A percentile compares a stretch with the other conserved stretches of the same genome.
Evolutionary conservation across 148 eudicot genomes (phyloP).

Genomic region (Chenopodium suecicum): DNA sequence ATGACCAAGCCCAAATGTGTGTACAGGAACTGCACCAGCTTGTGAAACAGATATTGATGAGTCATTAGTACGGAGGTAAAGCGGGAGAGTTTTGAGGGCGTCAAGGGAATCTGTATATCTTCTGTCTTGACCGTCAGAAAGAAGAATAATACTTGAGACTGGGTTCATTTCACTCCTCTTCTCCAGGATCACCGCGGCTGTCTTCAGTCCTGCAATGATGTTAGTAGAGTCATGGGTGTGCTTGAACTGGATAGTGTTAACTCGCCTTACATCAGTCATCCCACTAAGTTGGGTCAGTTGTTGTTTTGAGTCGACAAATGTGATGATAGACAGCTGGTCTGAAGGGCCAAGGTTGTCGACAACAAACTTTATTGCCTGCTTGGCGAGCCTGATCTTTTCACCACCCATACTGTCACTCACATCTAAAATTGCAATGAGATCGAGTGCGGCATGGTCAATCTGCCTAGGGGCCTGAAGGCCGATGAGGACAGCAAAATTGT

Average conservation of each 20-base stretch:
- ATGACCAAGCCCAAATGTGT: constrained; percentile 47
- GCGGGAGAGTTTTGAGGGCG: constrained; percentile 19
- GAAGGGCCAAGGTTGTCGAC: constrained; percentile 39
- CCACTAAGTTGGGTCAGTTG: constrained; percentile 33
- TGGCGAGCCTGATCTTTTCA: constrained; percentile 34
- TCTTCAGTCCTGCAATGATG: constrained; percentile 36
- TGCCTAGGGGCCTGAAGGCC: constrained; percentile 28
- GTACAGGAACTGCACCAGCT: constrained; percentile 20
- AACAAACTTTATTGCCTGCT: constrained; percentile 42
- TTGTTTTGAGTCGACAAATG: constrained; percentile 29
- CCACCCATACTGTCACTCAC: constrained; percentile 47
- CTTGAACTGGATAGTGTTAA: constrained; percentile 28
- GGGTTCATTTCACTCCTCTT: constrained; percentile 40
- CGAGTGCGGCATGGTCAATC: constrained; percentile 34
- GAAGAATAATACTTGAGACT: constrained; percentile 41
- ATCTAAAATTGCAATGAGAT: constrained; percentile 47
- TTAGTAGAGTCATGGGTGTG: constrained; percentile 33
- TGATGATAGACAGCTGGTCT: constrained; percentile 37
- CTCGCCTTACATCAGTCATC: constrained; percentile 37
- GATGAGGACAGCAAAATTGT: constrained; percentile 31
- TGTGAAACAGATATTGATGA: not conserved
- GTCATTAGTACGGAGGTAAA: constrained; percentile 22
- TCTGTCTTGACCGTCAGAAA: constrained; percentile 46
- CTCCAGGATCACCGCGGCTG: constrained; percentile 35
- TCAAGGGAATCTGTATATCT: not conserved